Conservation (phyloP, 2,329 filamentous ascomycete genomes). For the Acephala macrosclerotiorum region DNA sequence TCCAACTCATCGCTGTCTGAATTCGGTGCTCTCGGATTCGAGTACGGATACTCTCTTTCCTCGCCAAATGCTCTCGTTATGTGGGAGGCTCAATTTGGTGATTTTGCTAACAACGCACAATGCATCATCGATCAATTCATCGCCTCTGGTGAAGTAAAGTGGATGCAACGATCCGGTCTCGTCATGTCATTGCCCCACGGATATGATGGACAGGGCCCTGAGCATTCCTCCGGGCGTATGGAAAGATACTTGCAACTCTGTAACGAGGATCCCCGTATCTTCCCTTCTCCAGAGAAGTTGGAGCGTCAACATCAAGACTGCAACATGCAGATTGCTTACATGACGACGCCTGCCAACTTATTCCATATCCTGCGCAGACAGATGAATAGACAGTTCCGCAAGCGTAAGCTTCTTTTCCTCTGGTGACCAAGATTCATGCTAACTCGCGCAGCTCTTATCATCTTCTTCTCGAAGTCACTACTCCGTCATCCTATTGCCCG, state of each 20-base stretch:
- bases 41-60: slow-evolving; percentile 97
- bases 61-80: slow-evolving; percentile 97
- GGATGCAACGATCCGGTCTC: slow-evolving; percentile 96
- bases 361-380: slow-evolving; percentile 97
- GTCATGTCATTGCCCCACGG: slow-evolving; percentile 97
- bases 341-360: slow-evolving; percentile 94
- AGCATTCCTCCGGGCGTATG: slow-evolving; percentile 97
- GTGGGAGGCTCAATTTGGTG: slow-evolving; percentile 99
- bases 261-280: slow-evolving; percentile 96
- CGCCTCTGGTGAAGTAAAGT: slow-evolving; percentile 96
- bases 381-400: slow-evolving; percentile 99
- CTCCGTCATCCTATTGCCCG: slow-evolving; percentile 93
- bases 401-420: slow-evolving; percentile 71
- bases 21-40: slow-evolving; percentile 84
- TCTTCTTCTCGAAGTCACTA: slow-evolving; percentile 98
- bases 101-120: slow-evolving; percentile 99
- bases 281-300: slow-evolving; percentile 87
- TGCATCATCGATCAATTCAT: slow-evolving; percentile 99
- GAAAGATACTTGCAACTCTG: slow-evolving; percentile 97
- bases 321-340: slow-evolving; percentile 98
- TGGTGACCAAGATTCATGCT: slow-evolving; percentile 30
- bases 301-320: slow-evolving; percentile 98
- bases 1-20: slow-evolving; percentile 88
- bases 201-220: slow-evolving; percentile 97
- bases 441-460: slow-evolving; percentile 72